Evolutionary conservation across 306 rosid genomes (phyloP), one percentile per base, ranked within the genome.

Genomic region (Albizia julibrissin): DNA sequence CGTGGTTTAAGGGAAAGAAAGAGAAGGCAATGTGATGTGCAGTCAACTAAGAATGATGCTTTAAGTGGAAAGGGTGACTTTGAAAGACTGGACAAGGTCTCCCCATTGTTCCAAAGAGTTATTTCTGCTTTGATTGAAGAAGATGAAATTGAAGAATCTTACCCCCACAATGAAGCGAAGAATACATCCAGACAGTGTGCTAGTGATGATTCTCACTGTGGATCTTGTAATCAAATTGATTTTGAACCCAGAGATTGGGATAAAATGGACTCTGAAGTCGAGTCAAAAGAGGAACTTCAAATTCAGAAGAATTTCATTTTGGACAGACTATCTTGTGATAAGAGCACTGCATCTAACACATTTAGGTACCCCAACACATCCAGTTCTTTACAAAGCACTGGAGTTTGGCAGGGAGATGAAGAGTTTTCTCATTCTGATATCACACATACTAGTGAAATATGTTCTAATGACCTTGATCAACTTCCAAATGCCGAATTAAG

Each of bases 191-290:
- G 92, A 49, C 97, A 93, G 82, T 86, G 85, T 86, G 88, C 88
- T 0, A 91, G 97, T 87, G 98, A 94, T 84, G 97, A 93, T 89
- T 94, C 98, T 87, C 94, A 89, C 79, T 90, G 97, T 80, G 95
- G 92, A 74, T 92, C 98, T 52, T 92, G 97, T 92, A 92, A 89
- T 87, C 97, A 83, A 69, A 84, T 85, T 59, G 98, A 91, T 54
- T 83, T 89, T 83, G 98, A 91, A 73, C 88, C 92, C 86, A 92
- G 85, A 91, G 97, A 91, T 82, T 83, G 92, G 87, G 97, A 92
- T 74, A 88, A 89, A 86, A 82, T 91, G 75, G 97, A 94, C 77
- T 89, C 90, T 80, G 98, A 94, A 85, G 97, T 87, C 81, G 98
- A 94, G 87, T 93, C 97, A 4, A 81, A 79, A 49, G 92, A 83